Percentiles rank a stretch among this genome's conserved stretches.
Conservation (phyloP, 179 eudicot genomes). For the Pouteria campechiana region DNA sequence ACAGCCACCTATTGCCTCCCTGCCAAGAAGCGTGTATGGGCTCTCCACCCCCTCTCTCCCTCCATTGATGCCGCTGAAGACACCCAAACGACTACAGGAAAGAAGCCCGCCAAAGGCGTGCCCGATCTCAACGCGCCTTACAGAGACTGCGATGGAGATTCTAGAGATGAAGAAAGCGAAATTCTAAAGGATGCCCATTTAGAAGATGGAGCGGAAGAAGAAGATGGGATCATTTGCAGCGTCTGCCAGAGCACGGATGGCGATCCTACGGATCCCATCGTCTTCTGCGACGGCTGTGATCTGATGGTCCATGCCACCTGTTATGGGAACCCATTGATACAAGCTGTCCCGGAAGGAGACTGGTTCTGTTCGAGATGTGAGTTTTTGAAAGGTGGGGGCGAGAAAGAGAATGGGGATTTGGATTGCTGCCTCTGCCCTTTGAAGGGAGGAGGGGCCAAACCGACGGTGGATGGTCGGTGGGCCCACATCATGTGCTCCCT, state of each 20-base stretch:
- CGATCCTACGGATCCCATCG: constrained; percentile 77
- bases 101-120: too few species aligned
- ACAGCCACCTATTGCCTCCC: constrained; percentile 26
- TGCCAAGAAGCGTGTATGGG: constrained; percentile 78
- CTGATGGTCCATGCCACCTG: constrained; percentile 81
- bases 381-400: not conserved
- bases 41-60: constrained; percentile 26
- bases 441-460: constrained; percentile 58
- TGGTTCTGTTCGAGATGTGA: constrained; percentile 73
- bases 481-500: constrained; percentile 79
- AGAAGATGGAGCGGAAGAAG: constrained; percentile 18
- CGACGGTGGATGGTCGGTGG: constrained; percentile 49
- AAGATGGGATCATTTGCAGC: constrained; percentile 75
- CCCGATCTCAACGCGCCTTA: too few species aligned
- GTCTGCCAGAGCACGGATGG: constrained; percentile 84
- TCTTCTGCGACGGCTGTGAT: constrained; percentile 88
- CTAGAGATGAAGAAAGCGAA: not conserved
- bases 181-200: too few species aligned
- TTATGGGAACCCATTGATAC: constrained; percentile 58
- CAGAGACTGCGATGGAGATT: not conserved
- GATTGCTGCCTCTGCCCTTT: constrained; percentile 69
- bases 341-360: constrained; percentile 73
- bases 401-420: not conserved
- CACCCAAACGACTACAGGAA: too few species aligned
- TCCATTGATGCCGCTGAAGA: not conserved